Conservation (phyloP, 2,329 filamentous ascomycete species). For the Seiridium cupressi region DNA sequence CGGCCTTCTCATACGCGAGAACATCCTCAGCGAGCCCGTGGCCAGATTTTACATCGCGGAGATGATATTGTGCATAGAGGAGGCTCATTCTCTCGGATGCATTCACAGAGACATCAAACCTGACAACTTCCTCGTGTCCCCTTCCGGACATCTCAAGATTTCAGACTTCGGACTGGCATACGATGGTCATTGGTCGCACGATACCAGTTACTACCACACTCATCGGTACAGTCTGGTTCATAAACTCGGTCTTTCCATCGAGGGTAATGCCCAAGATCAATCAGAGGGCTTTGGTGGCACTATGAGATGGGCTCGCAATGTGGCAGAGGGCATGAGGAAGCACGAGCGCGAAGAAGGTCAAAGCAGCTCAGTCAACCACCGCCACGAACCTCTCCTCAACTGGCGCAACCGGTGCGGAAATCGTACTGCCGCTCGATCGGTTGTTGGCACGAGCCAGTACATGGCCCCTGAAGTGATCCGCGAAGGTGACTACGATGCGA, state of each 20-base stretch:
- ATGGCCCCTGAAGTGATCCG: constrained; percentile 94
- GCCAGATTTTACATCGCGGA: constrained; percentile 89
- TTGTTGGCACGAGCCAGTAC: constrained; percentile 95
- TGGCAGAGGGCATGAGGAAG: constrained; percentile 35
- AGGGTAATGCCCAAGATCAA: constrained; percentile 71
- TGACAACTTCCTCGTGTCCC: constrained; percentile 91
- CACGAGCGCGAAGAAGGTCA: constrained; percentile 36
- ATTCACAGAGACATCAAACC: constrained; percentile 97
- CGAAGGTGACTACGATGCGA: constrained; percentile 80
- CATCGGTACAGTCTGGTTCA: constrained; percentile 77
- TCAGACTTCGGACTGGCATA: constrained; percentile 96
- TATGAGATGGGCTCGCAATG: constrained; percentile 37
- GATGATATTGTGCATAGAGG: constrained; percentile 94
- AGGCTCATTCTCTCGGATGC: constrained; percentile 82
- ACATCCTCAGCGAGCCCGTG: constrained; percentile 74
- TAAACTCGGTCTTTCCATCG: constrained; percentile 71
- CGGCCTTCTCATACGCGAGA: constrained; percentile 79
- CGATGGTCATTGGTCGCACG: constrained; percentile 92
- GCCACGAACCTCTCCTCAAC: constrained; percentile 53
- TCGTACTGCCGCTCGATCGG: constrained; percentile 73
- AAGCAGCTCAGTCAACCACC: constrained; percentile 33
- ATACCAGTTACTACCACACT: constrained; percentile 80
- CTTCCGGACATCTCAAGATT: constrained; percentile 88
- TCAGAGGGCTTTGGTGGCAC: constrained; percentile 32
- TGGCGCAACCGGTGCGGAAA: constrained; percentile 71